Conservation (phyloP, 768 basidiomycete species). For the Galerina marginata region DNA sequence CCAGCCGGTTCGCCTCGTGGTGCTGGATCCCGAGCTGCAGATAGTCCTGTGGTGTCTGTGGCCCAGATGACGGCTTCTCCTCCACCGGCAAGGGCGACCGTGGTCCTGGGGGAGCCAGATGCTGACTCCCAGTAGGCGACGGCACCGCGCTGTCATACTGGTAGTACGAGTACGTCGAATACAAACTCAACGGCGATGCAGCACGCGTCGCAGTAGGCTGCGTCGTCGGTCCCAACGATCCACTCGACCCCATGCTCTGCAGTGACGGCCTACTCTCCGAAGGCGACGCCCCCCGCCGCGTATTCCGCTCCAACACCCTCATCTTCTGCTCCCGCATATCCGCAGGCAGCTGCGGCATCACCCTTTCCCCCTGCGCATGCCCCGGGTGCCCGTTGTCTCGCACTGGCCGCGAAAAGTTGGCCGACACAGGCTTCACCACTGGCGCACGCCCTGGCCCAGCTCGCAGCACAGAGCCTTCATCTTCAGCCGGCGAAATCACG, state of each 20-base stretch:
- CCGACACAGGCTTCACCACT: conserved; percentile 45
- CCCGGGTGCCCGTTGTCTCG: conserved; percentile 45
- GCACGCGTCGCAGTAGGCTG: conserved; percentile 2
- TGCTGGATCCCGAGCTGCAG: conserved; percentile 79
- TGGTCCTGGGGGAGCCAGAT: conserved; percentile 18
- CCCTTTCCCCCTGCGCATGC: conserved; percentile 57
- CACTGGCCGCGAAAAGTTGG: conserved; percentile 72
- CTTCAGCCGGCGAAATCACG: conserved; percentile 50
- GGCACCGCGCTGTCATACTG: conserved; percentile 52
- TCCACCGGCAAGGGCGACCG: conserved; percentile 15
- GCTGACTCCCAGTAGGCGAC: conserved; percentile 44
- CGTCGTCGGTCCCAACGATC: conserved; percentile 4
- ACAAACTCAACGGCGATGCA: conserved; percentile 38
- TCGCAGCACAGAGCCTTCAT: conserved; percentile 1
- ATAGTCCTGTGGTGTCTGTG: conserved; percentile 62
- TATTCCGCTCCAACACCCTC: conserved; percentile 65
- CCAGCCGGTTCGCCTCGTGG: conserved; percentile 75
- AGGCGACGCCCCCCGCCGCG: conserved; percentile 38
- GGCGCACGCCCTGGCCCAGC: conserved; percentile 45
- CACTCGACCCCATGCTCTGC: not conserved
- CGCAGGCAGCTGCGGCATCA: conserved; percentile 33
- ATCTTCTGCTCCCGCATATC: conserved; percentile 50
- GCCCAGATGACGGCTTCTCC: not conserved
- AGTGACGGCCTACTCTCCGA: conserved; percentile 23
- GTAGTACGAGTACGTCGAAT: conserved; percentile 74